Evolutionary conservation across 2,329 filamentous ascomycete genomes (phyloP).

Genomic region (Botryosphaeria dothidea): DNA sequence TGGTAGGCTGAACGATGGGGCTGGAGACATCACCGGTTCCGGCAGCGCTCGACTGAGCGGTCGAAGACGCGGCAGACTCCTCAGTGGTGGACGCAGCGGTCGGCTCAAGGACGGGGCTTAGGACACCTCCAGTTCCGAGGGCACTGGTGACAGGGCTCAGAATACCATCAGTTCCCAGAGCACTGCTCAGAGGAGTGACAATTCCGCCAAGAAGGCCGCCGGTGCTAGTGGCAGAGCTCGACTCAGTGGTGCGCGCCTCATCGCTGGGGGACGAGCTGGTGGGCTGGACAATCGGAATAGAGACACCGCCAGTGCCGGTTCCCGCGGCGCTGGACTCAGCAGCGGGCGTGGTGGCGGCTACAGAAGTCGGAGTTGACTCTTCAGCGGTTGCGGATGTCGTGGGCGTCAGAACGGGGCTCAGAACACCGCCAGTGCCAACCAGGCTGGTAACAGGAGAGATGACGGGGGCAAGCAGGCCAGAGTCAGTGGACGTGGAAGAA

Average conservation of each 20-base stretch:
- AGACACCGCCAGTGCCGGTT: slow-evolving; percentile 17
- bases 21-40: slow-evolving; percentile 16
- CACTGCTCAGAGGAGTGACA: slow-evolving; percentile 8
- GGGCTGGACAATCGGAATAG: slow-evolving; percentile 17
- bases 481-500: neutral
- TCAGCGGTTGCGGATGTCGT: neutral
- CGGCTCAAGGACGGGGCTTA: slow-evolving; percentile 5
- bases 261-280: slow-evolving; percentile 1
- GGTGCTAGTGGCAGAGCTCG: neutral
- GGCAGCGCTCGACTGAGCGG: neutral
- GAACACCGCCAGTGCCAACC: slow-evolving; percentile 3
- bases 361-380: neutral
- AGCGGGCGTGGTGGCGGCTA: neutral
- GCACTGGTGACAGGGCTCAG: slow-evolving; percentile 11
- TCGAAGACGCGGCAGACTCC: slow-evolving; percentile 19
- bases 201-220: slow-evolving; percentile 14
- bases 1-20: slow-evolving; percentile 16
- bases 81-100: neutral
- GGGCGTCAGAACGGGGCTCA: neutral
- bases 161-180: slow-evolving; percentile 3
- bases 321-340: slow-evolving; percentile 1
- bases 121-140: slow-evolving; percentile 4
- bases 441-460: slow-evolving; percentile 4
- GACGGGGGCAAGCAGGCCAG: neutral
- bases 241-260: slow-evolving; percentile 3